phyloP scores from a whole-genome alignment of 2,329 filamentous ascomycete species.

The Pseudogymnoascus verrucosus region DNA sequence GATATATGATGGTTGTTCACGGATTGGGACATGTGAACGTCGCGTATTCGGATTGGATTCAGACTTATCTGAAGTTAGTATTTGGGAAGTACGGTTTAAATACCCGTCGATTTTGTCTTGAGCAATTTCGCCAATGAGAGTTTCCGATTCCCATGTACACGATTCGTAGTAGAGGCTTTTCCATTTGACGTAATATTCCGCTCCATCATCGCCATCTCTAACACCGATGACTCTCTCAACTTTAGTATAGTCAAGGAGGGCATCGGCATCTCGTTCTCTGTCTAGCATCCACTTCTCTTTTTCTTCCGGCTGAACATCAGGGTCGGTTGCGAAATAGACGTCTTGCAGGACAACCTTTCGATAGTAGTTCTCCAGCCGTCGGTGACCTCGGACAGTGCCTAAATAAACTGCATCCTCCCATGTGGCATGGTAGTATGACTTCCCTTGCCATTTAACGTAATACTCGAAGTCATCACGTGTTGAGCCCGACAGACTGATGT shows the following conservation, averaged over 20 bases:
- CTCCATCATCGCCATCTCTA: constrained; percentile 63
- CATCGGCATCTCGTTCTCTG: constrained; percentile 81
- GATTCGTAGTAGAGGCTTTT: constrained; percentile 88
- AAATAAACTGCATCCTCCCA: constrained; percentile 80
- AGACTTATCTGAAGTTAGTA: constrained; percentile 69
- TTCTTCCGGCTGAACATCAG: constrained; percentile 71
- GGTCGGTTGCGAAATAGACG: constrained; percentile 65
- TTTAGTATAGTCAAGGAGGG: constrained; percentile 80
- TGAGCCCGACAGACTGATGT: constrained; percentile 46
- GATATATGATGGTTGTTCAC: constrained; percentile 80
- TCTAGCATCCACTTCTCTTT: constrained; percentile 94
- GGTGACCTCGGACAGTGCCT: constrained; percentile 70
- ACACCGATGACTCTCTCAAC: constrained; percentile 88
- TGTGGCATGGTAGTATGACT: constrained; percentile 89
- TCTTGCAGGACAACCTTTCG: constrained; percentile 75
- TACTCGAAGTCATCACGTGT: constrained; percentile 76
- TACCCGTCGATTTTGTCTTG: constrained; percentile 90
- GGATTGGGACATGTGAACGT: constrained; percentile 60
- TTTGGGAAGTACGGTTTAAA: constrained; percentile 71
- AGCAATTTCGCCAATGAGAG: constrained; percentile 67
- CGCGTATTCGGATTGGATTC: constrained; percentile 72
- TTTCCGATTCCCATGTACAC: constrained; percentile 84
- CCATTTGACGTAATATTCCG: constrained; percentile 95
- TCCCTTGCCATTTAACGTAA: constrained; percentile 93
- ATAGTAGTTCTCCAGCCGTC: constrained; percentile 92